phyloP scores from a whole-genome alignment of 352 stramenopile species.

The Thraustochytrium striatum region DNA sequence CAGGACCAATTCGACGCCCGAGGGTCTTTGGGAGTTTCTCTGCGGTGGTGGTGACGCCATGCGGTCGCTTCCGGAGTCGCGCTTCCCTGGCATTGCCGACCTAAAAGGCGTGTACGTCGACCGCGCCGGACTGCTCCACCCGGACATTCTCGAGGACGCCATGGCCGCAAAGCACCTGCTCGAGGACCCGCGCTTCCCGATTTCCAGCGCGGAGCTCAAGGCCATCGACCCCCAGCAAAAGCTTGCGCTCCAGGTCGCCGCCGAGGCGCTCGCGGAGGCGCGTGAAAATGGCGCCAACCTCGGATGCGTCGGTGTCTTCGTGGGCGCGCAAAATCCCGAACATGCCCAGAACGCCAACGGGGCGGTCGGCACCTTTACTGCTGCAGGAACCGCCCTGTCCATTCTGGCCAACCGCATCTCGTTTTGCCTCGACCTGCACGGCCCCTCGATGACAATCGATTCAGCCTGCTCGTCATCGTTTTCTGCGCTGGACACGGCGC shows the following conservation, averaged over 20 bases:
- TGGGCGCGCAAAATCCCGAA: constrained; percentile 45
- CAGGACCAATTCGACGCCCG: neutral
- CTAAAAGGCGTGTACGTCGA: constrained; percentile 15
- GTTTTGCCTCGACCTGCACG: constrained; percentile 43
- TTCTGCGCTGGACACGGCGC: constrained; percentile 28
- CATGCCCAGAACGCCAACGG: neutral
- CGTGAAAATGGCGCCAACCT: constrained; percentile 15
- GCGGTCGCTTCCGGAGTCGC: neutral
- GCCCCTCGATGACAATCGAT: constrained; percentile 46
- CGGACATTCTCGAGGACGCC: constrained; percentile 11
- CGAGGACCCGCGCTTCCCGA: constrained; percentile 27
- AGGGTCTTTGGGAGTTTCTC: constrained; percentile 23
- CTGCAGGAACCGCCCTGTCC: constrained; percentile 29
- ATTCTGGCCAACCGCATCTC: constrained; percentile 49
- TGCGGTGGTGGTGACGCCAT: constrained; percentile 14
- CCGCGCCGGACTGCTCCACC: neutral
- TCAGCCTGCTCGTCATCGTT: constrained; percentile 51
- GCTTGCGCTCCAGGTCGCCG: constrained; percentile 38
- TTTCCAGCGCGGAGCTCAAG: neutral
- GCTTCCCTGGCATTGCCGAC: neutral
- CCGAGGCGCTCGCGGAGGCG: constrained; percentile 1
- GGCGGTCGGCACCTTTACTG: constrained; percentile 17
- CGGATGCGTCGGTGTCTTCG: constrained; percentile 29
- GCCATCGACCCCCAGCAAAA: constrained; percentile 50
- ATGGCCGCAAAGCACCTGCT: neutral